Evolutionary conservation across 1,284 basidiomycete species (phyloP).

Genomic region (Pyrrhoderma lamaoense): DNA sequence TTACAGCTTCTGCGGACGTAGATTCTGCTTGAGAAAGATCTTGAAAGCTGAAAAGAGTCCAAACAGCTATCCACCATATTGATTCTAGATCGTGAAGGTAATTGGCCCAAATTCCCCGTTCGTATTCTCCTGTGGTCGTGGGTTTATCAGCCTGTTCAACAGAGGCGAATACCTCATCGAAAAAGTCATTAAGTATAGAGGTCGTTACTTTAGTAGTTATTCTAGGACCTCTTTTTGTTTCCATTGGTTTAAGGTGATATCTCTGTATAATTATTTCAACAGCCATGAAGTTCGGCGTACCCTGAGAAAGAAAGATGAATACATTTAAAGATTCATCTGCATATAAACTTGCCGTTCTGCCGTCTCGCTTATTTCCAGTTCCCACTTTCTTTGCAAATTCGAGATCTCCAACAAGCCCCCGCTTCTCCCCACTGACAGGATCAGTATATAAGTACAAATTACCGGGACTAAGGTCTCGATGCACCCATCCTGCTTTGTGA

Average conservation of each 20-base stretch:
- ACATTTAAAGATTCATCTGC: background rate
- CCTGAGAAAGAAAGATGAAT: background rate
- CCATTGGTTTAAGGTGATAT: background rate
- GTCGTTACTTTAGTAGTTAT: no score
- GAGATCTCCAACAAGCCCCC: conserved; percentile 1
- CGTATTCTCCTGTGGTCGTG: no score
- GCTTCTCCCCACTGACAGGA: background rate
- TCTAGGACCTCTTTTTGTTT: no score
- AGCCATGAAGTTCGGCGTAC: conserved; percentile 7
- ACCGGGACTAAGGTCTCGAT: conserved; percentile 5
- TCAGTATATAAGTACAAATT: conserved; percentile 3
- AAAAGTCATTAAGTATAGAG: background rate
- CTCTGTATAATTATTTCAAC: background rate
- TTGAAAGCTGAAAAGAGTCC: no score
- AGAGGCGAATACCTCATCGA: background rate
- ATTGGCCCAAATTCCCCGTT: background rate
- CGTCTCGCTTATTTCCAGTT: background rate
- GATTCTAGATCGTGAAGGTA: conserved; percentile 5
- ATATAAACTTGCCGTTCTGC: background rate
- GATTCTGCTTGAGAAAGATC: no score
- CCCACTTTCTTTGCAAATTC: conserved; percentile 4
- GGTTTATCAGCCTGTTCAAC: background rate
- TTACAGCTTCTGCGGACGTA: no score
- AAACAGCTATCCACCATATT: conserved; percentile 2
- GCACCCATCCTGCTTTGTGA: conserved; percentile 1